Conservation (phyloP, 164 flowering plant genomes). For the Chimonanthus praecox region DNA sequence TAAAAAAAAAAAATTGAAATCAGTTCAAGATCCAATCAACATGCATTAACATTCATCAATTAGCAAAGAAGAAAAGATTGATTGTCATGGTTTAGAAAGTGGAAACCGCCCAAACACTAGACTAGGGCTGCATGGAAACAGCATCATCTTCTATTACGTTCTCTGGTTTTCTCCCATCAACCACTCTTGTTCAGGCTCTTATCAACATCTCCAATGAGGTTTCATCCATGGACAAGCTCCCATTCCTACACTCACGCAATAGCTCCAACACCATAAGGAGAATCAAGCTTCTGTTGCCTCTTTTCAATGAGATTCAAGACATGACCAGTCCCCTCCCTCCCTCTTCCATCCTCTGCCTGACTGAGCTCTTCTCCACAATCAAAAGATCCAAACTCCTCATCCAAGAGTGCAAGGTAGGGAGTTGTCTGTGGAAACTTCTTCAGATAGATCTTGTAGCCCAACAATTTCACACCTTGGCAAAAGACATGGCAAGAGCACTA, state of each 20-base stretch:
- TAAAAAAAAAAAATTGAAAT: too few relatives aligned
- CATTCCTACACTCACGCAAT: conserved; percentile 36
- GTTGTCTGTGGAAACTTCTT: conserved; percentile 48
- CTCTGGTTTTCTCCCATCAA: conserved; percentile 48
- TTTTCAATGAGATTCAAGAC: conserved; percentile 66
- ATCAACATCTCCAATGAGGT: conserved; percentile 44
- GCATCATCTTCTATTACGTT: conserved; percentile 27
- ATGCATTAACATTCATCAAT: not conserved
- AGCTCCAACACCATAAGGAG: conserved; percentile 42
- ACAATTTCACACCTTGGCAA: conserved; percentile 43
- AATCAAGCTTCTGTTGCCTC: conserved; percentile 57
- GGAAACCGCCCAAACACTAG: not conserved
- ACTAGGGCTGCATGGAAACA: conserved; percentile 22
- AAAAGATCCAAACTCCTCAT: conserved; percentile 38
- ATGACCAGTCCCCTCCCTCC: conserved; percentile 42
- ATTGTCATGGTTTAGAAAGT: not conserved
- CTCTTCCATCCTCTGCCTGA: conserved; percentile 59
- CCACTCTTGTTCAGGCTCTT: conserved; percentile 48
- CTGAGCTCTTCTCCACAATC: conserved; percentile 50
- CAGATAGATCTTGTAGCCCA: conserved; percentile 43
- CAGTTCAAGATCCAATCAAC: not conserved
- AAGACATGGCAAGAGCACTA: conserved; percentile 57
- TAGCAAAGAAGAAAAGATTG: not conserved
- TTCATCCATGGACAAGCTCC: conserved; percentile 41
- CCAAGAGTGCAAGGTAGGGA: conserved; percentile 40